Evolutionary conservation across 2,329 filamentous ascomycete species (phyloP), one percentile per base, ranked within the genome.

Genomic region (Penicillium thymicola): DNA sequence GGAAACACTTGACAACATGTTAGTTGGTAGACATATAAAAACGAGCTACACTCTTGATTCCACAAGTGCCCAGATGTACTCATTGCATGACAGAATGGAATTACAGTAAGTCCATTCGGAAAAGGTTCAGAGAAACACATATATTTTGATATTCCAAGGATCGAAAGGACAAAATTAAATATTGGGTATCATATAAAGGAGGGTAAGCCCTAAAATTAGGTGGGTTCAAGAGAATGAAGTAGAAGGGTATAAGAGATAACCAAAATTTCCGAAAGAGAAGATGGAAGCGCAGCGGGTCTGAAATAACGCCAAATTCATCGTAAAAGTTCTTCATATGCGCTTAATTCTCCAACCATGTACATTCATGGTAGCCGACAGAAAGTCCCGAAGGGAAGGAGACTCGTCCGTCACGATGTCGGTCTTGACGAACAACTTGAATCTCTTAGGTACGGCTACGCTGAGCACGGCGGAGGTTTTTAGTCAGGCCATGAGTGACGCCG

Each of bases 171-270:
- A 28, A 11, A 8, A 40, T 40, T 21, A 40, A 36, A 52, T 28
- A 30, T n/a, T 27, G 48, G 54, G 54, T 56, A 56, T 52, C 54
- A 46, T 30, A 46, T 46, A 45, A 38, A 38, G 16, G 18, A 14
- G 23, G 2, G 27, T 10, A n/a, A 14, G 40, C 21, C 23, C 18
- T 5, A 18, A 4, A 5, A 2, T n/a, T 23, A 10, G 21, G 8
- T 36, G 18, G 2, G 32, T 18, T 18, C 8, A 37, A 45, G 11
- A 2, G 8, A 18, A 28, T 21, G 11, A 9, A 23, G 14, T 23
- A 21, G 13, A 37, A 25, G 18, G 21, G 30, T 36, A 27, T 36
- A 23, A 36, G 13, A 27, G 16, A n/a, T 3, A 11, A 7, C 21
- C 10, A 8, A 23, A 23, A 37, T 5, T n/a, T 45, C 2, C 21